Evolutionary conservation across 169 alveolate genomes (phyloP), one percentile per base, ranked within the genome.

Genomic region (Plasmodium reichenowi): DNA sequence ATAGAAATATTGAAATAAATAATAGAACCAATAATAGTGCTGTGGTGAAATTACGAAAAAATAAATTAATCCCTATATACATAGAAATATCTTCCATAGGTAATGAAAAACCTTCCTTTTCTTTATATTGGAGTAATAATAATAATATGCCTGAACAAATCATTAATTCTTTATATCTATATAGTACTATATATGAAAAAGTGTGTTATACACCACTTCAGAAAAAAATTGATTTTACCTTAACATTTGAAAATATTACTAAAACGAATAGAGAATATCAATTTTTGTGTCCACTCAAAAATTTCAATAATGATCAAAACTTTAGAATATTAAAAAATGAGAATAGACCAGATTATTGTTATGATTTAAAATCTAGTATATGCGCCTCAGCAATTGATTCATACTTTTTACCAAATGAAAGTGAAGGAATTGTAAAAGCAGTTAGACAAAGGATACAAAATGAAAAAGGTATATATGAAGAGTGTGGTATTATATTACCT

Each of bases 131-230:
- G 91, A 68, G 86, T 48, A 68, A 66, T 62, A 56, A 68, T 26
- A 38, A 68, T 26, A 38, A 78, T 45, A 13, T 48, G n/a, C 86
- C 91, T 4, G 91, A 83, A 56, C 74, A 83, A 83, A 54, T 83
- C 8, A 70, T 83, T 68, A 68, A 32, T 17, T 83, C 91, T 24
- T 32, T 83, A 71, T 83, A 83, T 62, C 47, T 83, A 13, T 70
- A 83, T 50, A 83, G 74, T 24, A 83, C 91, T 17, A 70, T 70
- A 45, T 83, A 45, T 70, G 91, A 83, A 56, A 83, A 83, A 26
- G 67, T 56, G 17, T 83, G 91, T 47, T 83, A 83, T 48, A 56
- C 62, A 8, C 38, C 73, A 47, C 45, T 68, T 52, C 64, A 70
- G 64, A 83, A 83, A 83, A 83, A 67, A 38, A 68, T 83, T 38